Evolutionary conservation across 371 early-diverging fungal genomes (phyloP).

Genomic region (Mortierella sp.): DNA sequence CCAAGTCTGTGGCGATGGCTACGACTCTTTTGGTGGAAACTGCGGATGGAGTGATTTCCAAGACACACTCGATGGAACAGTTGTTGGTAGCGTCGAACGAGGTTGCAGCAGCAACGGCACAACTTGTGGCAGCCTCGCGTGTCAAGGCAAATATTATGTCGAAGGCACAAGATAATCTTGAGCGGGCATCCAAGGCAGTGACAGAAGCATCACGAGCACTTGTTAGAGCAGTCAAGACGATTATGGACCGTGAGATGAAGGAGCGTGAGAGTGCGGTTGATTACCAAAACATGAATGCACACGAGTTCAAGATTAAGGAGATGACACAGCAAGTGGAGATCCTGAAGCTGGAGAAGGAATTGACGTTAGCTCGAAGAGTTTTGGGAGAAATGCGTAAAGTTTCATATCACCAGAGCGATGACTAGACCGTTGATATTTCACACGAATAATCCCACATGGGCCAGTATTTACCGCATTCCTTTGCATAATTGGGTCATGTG

Average conservation of each 20-base stretch:
- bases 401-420: conserved; percentile 72
- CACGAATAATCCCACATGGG: too few relatives aligned
- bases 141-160: conserved; percentile 94
- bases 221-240: conserved; percentile 92
- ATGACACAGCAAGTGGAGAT: conserved; percentile 99
- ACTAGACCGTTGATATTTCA: conserved; percentile 14
- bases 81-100: conserved; percentile 96
- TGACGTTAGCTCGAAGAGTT: conserved; percentile 86
- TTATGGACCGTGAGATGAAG: conserved; percentile 80
- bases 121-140: conserved; percentile 95
- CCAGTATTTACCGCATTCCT: too few relatives aligned
- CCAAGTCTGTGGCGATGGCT: conserved; percentile 94
- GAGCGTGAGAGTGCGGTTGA: conserved; percentile 72
- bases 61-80: conserved; percentile 92
- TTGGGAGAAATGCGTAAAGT: conserved; percentile 94
- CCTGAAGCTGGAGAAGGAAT: conserved; percentile 92
- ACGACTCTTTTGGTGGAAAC: conserved; percentile 94
- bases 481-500: neutral
- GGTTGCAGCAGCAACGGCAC: conserved; percentile 95
- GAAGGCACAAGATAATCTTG: conserved; percentile 92
- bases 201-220: conserved; percentile 91
- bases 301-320: conserved; percentile 95
- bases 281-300: conserved; percentile 82
- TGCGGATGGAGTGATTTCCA: conserved; percentile 96
- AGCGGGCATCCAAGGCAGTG: conserved; percentile 93